Evolutionary conservation across 2,329 filamentous ascomycete species (phyloP).

Genomic region (Rhynchosporium graminicola): DNA sequence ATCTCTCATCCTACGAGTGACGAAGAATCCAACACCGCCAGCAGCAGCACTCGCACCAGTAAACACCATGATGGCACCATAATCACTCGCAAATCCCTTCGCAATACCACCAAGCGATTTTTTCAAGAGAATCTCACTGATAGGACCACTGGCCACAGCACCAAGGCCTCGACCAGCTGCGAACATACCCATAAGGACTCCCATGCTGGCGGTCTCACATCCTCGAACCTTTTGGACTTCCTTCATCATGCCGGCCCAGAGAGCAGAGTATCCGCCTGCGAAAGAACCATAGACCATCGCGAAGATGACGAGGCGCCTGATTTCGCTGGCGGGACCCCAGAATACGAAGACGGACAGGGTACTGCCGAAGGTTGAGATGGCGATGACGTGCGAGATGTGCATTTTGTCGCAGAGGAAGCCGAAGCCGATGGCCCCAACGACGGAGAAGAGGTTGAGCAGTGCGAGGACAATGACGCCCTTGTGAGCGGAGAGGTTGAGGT

Average conservation of each 20-base stretch:
- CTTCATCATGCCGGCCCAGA: slow-evolving; percentile 45
- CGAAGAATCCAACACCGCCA: slow-evolving; percentile 36
- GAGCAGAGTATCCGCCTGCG: slow-evolving; percentile 54
- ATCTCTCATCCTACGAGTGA: slow-evolving; percentile 6
- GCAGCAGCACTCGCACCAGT: slow-evolving; percentile 54
- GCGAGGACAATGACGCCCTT: slow-evolving; percentile 50
- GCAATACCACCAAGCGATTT: slow-evolving; percentile 41
- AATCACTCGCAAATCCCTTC: slow-evolving; percentile 51
- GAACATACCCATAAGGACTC: slow-evolving; percentile 48
- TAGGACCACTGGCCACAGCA: slow-evolving; percentile 57
- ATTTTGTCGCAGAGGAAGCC: slow-evolving; percentile 47
- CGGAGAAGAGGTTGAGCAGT: slow-evolving; percentile 50
- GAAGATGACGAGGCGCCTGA: slow-evolving; percentile 51
- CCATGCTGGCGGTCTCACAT: slow-evolving; percentile 28
- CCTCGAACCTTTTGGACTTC: slow-evolving; percentile 23
- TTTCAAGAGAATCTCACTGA: slow-evolving; percentile 54
- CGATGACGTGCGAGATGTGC: slow-evolving; percentile 47
- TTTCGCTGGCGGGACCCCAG: slow-evolving; percentile 54
- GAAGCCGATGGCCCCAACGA: slow-evolving; percentile 46
- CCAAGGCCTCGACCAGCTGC: slow-evolving; percentile 62
- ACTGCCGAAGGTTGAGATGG: slow-evolving; percentile 52
- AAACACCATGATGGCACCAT: slow-evolving; percentile 55
- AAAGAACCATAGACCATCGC: slow-evolving; percentile 58
- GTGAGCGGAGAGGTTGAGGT: slow-evolving; percentile 44
- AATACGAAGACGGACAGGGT: slow-evolving; percentile 52